Evolutionary conservation across 495 filamentous ascomycete genomes (phyloP).

Genomic region (Aspergillus baeticus): DNA sequence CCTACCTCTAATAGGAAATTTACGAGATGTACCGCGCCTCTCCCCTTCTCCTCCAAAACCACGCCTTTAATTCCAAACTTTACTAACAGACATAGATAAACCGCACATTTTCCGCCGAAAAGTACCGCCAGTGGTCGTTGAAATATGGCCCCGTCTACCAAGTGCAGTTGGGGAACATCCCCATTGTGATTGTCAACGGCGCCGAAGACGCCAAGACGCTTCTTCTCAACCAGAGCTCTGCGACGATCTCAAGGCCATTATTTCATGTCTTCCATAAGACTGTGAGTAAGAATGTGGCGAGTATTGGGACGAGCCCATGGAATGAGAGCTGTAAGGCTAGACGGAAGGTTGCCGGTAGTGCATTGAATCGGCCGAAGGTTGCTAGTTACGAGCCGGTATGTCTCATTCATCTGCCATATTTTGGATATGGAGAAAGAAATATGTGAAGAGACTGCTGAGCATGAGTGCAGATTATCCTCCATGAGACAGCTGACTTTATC

Average conservation of each 20-base stretch:
- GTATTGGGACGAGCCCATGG: slow-evolving; percentile 2
- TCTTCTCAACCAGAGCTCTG: neutral
- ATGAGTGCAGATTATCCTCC: neutral
- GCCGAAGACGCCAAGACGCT: neutral
- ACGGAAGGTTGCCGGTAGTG: neutral
- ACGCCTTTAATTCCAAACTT: too few species aligned
- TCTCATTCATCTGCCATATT: too few species aligned
- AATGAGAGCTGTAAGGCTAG: neutral
- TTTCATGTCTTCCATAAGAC: slow-evolving; percentile 4
- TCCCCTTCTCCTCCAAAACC: too few species aligned
- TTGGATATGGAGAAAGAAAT: too few species aligned
- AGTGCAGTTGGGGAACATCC: neutral
- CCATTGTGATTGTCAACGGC: slow-evolving; percentile 1
- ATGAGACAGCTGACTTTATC: slow-evolving; percentile 1
- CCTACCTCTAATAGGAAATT: slow-evolving; percentile 2
- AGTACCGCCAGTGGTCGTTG: slow-evolving; percentile 13
- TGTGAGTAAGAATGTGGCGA: neutral
- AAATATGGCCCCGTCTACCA: slow-evolving; percentile 12
- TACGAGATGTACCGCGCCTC: neutral
- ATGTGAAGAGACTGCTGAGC: too few species aligned
- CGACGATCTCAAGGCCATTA: neutral
- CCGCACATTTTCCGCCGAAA: neutral
- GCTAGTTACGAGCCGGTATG: neutral
- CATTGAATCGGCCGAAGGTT: slow-evolving; percentile 5
- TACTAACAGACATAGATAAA: too few species aligned